phyloP scores from a whole-genome alignment of 2,329 filamentous ascomycete genomes.

The Emergomyces orientalis region DNA sequence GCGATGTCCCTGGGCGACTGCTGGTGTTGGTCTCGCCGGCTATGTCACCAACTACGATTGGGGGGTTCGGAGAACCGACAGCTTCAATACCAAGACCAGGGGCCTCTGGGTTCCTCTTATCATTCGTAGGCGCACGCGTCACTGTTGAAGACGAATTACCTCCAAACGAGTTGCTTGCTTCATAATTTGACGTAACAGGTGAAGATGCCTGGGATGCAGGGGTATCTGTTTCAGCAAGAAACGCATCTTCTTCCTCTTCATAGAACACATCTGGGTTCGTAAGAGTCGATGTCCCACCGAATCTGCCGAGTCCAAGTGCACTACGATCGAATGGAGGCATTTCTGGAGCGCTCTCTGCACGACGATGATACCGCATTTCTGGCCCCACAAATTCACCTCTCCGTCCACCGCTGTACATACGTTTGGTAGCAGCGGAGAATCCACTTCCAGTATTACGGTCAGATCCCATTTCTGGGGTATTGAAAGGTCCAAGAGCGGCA shows the following conservation, averaged over 20 bases:
- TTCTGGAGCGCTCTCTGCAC: conserved; percentile 42
- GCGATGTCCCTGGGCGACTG: conserved; percentile 10
- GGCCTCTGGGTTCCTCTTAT: neutral
- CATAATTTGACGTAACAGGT: neutral
- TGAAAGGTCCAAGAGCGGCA: conserved; percentile 84
- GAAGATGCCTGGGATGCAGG: neutral
- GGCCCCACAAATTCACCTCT: conserved; percentile 39
- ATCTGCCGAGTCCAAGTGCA: conserved; percentile 29
- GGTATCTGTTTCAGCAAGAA: conserved; percentile 27
- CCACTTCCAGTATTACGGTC: conserved; percentile 26
- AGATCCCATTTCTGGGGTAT: conserved; percentile 50
- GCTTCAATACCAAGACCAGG: conserved; percentile 16
- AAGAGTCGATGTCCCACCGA: conserved; percentile 31
- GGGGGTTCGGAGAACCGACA: conserved; percentile 11
- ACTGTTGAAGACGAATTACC: conserved; percentile 4
- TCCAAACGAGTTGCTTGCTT: neutral
- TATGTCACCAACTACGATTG: conserved; percentile 5
- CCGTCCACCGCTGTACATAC: conserved; percentile 42
- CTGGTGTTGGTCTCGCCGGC: conserved; percentile 2
- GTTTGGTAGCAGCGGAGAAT: conserved; percentile 33
- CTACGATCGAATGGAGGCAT: conserved; percentile 41
- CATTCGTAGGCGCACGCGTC: neutral
- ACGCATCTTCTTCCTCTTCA: conserved; percentile 44
- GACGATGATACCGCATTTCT: conserved; percentile 43
- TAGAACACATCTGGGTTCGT: conserved; percentile 41